Conservation (phyloP, 1,284 basidiomycete genomes). For the Xanthoconium separans region DNA sequence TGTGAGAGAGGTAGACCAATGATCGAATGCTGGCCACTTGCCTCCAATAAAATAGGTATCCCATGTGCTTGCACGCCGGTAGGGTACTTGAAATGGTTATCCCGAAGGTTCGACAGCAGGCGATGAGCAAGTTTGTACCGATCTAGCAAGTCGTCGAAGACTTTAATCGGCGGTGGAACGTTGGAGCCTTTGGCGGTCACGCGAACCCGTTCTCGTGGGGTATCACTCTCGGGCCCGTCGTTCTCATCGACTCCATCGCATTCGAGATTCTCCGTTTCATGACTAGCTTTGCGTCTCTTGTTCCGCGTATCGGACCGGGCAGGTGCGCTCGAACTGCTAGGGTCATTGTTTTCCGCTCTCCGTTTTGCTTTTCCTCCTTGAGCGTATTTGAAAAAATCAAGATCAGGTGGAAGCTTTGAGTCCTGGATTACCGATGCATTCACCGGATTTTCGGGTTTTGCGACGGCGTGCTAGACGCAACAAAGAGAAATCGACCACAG, state of each 20-base stretch:
- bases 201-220: constrained; percentile 49
- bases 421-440: constrained; percentile 23
- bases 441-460: constrained; percentile 18
- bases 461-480: constrained; percentile 28
- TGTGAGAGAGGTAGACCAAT: neutral
- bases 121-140: constrained; percentile 57
- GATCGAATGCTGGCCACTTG: constrained; percentile 21
- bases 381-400: constrained; percentile 90
- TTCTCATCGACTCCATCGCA: constrained; percentile 34
- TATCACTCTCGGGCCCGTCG: constrained; percentile 29
- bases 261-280: constrained; percentile 24
- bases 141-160: constrained; percentile 57
- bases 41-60: constrained; percentile 73
- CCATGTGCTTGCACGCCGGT: constrained; percentile 76
- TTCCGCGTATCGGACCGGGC: constrained; percentile 24
- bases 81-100: constrained; percentile 59
- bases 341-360: constrained; percentile 32
- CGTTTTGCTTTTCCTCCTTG: constrained; percentile 53
- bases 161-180: constrained; percentile 56
- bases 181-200: constrained; percentile 69
- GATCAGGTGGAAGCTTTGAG: constrained; percentile 67
- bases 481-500: constrained; percentile 11
- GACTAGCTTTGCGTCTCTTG: constrained; percentile 40
- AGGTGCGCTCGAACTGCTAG: constrained; percentile 8
- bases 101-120: constrained; percentile 60